phyloP scores from a whole-genome alignment of 129 eudicot species.

The Chrysanthemum makinoi region DNA sequence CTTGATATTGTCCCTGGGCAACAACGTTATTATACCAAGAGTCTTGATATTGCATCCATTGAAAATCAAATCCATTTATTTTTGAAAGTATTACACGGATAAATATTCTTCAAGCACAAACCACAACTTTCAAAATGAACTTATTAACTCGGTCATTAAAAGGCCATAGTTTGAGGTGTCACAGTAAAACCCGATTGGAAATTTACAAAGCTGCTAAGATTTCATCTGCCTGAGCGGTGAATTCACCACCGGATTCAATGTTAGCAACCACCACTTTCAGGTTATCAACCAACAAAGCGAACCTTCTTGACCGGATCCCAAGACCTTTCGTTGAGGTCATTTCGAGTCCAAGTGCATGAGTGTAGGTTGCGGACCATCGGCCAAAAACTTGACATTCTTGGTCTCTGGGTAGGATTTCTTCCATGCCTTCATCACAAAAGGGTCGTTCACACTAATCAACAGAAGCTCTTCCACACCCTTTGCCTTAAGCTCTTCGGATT shows the following conservation, averaged over 20 bases:
- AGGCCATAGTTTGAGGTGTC: neutral
- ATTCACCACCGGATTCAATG: slow-evolving; percentile 79
- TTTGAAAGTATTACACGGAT: neutral
- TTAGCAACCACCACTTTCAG: slow-evolving; percentile 76
- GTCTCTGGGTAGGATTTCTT: slow-evolving; percentile 79
- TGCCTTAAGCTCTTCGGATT: slow-evolving; percentile 69
- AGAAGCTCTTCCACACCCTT: slow-evolving; percentile 84
- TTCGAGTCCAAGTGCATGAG: slow-evolving; percentile 82
- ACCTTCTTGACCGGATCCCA: slow-evolving; percentile 75
- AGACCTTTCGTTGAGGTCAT: slow-evolving; percentile 85
- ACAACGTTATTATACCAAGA: too few relatives aligned
- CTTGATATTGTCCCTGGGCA: too few relatives aligned
- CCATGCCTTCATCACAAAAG: slow-evolving; percentile 99
- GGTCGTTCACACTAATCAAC: slow-evolving; percentile 75
- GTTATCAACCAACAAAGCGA: slow-evolving; percentile 76
- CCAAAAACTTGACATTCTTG: slow-evolving; percentile 74
- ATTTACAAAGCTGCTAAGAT: slow-evolving; percentile 65
- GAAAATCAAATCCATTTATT: neutral
- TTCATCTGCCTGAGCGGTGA: slow-evolving; percentile 88
- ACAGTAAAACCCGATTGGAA: neutral
- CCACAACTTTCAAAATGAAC: neutral
- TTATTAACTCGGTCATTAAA: neutral
- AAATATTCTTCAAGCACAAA: slow-evolving; percentile 4
- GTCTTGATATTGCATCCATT: too few relatives aligned
- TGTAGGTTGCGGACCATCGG: slow-evolving; percentile 77